Base-by-base conservation (phyloP, 805 yeast genomes). In the Candida manassasensis region DNA sequence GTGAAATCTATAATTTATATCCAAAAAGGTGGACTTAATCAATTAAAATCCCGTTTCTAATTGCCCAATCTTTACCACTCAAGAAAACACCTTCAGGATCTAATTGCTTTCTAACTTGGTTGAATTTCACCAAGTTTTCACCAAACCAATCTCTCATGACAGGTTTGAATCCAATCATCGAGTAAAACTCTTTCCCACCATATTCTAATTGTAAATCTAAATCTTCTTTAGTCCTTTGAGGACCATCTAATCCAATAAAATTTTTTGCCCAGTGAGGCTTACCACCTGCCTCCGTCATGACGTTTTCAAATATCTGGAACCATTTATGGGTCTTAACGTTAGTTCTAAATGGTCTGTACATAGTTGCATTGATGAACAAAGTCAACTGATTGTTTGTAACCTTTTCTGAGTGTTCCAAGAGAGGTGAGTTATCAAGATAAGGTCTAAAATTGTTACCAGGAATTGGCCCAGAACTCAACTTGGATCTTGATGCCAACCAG, bases 231-330 rank as follows among this genome's bases (percentile, higher is more conserved):
- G 63, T 43, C 38, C 47, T 48, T 40, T 60, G 60, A 3, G 74
- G 63, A 8, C 62, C 64, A 11, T 53, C 55, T 32, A 63, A 47
- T 1, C 95, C 95, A 38, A 84, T 67, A 57, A 87, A 90, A 59
- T 88, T 89, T 68, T 90, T 90, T 12, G 98, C 98, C 98, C 98
- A 90, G 59, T 90, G 98, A 2, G 98, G 98, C 56, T 80, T 84
- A 29, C 98, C 98, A 24, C 84, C 88, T 19, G 83, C 88, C 18
- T 76, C 78, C 34, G 70, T 71, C 70, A 89, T 67, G 2, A 86
- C 75, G 35, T 75, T 74, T 60, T 90, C 98, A 58, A 90, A 90
- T n/a, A 71, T 67, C 33, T 73, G 73, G 61, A 75, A 90, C 96
- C 97, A 90, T 45, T 77, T 71, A 30, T 75, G 77, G 22, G 87